A percentile compares a stretch with the other conserved stretches of the same genome.
phyloP scores from a whole-genome alignment of 148 eudicot species.

The Camellia japonica region DNA sequence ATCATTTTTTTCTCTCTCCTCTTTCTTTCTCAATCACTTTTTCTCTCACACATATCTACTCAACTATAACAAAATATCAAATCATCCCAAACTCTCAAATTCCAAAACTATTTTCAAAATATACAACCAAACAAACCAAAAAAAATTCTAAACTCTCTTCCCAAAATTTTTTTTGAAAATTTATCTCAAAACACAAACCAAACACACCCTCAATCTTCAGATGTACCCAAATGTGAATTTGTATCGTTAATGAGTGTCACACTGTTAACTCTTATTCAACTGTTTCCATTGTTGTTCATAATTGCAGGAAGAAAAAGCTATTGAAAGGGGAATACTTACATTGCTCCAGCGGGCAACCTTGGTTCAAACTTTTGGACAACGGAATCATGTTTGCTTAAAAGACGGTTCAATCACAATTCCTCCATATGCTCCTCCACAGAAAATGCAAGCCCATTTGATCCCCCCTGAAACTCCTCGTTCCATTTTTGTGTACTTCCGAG shows the following conservation, averaged over 20 bases:
- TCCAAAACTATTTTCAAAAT: no score
- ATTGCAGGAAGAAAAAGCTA: slow-evolving; percentile 95
- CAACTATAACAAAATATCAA: no score
- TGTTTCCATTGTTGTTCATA: not conserved
- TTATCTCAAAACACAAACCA: no score
- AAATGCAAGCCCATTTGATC: slow-evolving; percentile 93
- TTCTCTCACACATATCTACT: no score
- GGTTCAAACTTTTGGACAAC: slow-evolving; percentile 96
- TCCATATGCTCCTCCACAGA: slow-evolving; percentile 98
- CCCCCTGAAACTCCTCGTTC: slow-evolving; percentile 90
- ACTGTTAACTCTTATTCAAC: not conserved
- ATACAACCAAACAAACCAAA: no score
- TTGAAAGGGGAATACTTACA: slow-evolving; percentile 90
- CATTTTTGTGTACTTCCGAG: slow-evolving; percentile 97
- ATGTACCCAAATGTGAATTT: not conserved
- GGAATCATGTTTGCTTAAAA: slow-evolving; percentile 96
- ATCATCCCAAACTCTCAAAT: no score
- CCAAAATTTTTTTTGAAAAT: no score
- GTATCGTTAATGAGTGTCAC: not conserved
- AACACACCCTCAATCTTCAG: not conserved
- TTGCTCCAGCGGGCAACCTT: slow-evolving; percentile 88
- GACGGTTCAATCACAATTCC: slow-evolving; percentile 92
- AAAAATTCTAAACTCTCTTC: no score
- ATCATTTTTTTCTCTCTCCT: no score
- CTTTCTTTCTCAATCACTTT: no score